Conservation (phyloP, 2,329 filamentous ascomycete species). For the Magnaporthiopsis incrustans region DNA sequence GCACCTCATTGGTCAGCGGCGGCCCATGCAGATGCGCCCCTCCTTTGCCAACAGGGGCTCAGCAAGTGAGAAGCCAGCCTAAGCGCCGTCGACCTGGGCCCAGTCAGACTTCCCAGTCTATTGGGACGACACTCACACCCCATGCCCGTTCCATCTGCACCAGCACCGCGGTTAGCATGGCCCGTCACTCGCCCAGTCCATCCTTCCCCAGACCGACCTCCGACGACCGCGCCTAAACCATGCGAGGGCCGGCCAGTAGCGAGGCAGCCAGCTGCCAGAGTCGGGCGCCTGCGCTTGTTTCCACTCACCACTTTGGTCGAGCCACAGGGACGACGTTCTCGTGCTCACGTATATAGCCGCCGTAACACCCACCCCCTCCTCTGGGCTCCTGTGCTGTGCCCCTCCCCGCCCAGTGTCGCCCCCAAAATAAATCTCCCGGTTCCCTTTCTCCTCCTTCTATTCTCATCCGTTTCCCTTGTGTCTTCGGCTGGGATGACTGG, state of each 20-base stretch:
- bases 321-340: not conserved
- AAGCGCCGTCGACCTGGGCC: not conserved
- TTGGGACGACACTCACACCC: not conserved
- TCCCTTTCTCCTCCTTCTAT: not conserved
- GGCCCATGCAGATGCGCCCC: not conserved
- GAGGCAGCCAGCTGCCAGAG: not conserved
- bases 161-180: not conserved
- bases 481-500: not conserved
- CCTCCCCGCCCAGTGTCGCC: too few species aligned
- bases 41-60: too few species aligned
- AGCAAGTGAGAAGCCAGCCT: not conserved
- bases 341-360: not conserved
- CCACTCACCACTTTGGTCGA: not conserved
- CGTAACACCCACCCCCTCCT: not conserved
- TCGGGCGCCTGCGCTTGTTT: not conserved
- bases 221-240: not conserved
- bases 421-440: not conserved
- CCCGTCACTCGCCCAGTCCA: too few species aligned
- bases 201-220: too few species aligned
- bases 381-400: not conserved
- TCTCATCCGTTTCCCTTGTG: not conserved
- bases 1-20: not conserved
- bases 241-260: not conserved
- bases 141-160: not conserved
- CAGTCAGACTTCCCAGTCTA: not conserved